Evolutionary conservation across 1,139 yeast species (phyloP).

Genomic region (Geotrichum fermentans): DNA sequence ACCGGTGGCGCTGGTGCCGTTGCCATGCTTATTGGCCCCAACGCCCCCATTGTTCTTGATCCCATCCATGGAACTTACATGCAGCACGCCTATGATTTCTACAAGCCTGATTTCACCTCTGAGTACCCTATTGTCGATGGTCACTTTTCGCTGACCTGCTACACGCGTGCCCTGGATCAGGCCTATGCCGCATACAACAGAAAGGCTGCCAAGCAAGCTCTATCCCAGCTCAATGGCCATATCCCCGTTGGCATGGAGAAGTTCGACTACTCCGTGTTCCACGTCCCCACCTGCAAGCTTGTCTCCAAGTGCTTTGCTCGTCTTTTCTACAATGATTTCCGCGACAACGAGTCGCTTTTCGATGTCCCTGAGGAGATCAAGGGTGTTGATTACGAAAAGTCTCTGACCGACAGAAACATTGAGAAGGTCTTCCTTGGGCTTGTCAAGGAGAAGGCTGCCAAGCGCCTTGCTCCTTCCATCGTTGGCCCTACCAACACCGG

Average conservation of each 20-base stretch:
- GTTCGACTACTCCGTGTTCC: conserved; percentile 95
- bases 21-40: conserved; percentile 93
- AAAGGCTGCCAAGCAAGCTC: conserved; percentile 62
- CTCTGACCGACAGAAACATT: conserved; percentile 71
- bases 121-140: conserved; percentile 99
- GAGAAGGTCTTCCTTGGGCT: conserved; percentile 82
- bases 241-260: conserved; percentile 47
- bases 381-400: conserved; percentile 63
- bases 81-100: conserved; percentile 97
- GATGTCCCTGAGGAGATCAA: conserved; percentile 62
- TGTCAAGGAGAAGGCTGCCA: conserved; percentile 65
- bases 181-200: conserved; percentile 79
- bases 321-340: conserved; percentile 82
- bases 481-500: conserved; percentile 94
- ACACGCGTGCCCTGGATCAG: conserved; percentile 86
- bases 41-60: conserved; percentile 94
- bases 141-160: conserved; percentile 89
- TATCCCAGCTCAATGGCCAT: conserved; percentile 29
- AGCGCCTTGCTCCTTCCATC: conserved; percentile 75
- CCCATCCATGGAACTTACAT: conserved; percentile 82
- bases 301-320: conserved; percentile 93
- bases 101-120: conserved; percentile 92
- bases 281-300: conserved; percentile 96
- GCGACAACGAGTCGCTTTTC: conserved; percentile 51
- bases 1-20: conserved; percentile 99